A percentile compares a stretch with the other conserved stretches of the same genome.
Evolutionary conservation across 2,329 filamentous ascomycete genomes (phyloP).

Genomic region (Talaromyces sp.): DNA sequence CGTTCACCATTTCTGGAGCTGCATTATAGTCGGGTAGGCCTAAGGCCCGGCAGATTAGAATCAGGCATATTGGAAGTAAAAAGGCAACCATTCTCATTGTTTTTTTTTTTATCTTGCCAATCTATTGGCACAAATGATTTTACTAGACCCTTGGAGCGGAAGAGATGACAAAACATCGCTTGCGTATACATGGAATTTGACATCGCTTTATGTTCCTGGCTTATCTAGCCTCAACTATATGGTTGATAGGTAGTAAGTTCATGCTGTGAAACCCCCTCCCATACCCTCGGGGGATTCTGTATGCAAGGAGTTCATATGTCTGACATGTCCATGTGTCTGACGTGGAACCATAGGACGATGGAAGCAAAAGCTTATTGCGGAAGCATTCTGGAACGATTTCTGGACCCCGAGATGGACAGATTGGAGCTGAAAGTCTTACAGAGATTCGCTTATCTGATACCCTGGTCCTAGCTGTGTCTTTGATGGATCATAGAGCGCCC

Average conservation of each 20-base stretch:
- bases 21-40: not conserved
- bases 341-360: not conserved
- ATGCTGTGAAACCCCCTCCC: constrained; percentile 2
- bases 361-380: not conserved
- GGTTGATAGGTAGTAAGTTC: not conserved
- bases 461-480: not conserved
- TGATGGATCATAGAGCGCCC: too few species aligned
- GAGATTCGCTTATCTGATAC: not conserved
- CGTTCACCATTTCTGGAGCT: not conserved
- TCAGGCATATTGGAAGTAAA: not conserved
- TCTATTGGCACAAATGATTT: not conserved
- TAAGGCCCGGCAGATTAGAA: not conserved
- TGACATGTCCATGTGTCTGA: not conserved
- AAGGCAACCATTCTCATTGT: not conserved
- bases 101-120: too few species aligned
- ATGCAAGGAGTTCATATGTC: not conserved
- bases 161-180: not conserved
- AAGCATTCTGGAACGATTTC: not conserved
- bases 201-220: not conserved
- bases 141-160: not conserved
- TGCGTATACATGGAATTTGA: not conserved
- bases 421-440: not conserved
- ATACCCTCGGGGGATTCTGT: not conserved
- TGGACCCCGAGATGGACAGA: not conserved
- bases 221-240: not conserved